A percentile compares a stretch with the other conserved stretches of the same genome.
Conservation (phyloP, 1,139 yeast genomes). For the Kodamaea plutei region DNA sequence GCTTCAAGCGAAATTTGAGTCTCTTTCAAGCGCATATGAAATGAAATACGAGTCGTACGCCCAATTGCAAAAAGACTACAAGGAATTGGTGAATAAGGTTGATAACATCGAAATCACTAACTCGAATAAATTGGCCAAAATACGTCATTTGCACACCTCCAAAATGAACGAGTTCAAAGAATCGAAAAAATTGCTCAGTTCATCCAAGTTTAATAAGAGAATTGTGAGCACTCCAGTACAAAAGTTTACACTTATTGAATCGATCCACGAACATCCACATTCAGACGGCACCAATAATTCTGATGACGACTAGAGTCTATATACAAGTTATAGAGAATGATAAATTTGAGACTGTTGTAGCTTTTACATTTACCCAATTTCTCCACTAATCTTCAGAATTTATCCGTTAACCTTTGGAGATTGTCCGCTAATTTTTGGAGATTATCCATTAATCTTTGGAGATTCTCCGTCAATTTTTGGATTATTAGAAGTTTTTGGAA, state of each 20-base stretch:
- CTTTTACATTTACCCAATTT: too few species aligned
- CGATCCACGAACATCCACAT: conserved; percentile 9
- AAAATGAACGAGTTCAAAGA: conserved; percentile 21
- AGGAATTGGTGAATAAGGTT: conserved; percentile 16
- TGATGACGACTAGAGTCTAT: conserved; percentile 19
- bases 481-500: too few species aligned
- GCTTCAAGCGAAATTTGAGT: conserved; percentile 19
- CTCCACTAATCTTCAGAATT: too few species aligned
- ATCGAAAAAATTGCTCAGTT: conserved; percentile 3
- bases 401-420: too few species aligned
- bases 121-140: conserved; percentile 17
- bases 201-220: conserved; percentile 17
- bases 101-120: conserved; percentile 8
- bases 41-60: conserved; percentile 24
- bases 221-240: conserved; percentile 30
- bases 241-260: conserved; percentile 3
- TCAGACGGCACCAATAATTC: conserved; percentile 25
- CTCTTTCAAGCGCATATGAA: conserved; percentile 22
- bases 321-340: too few species aligned
- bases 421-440: too few species aligned
- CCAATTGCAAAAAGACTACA: conserved; percentile 23
- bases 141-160: conserved; percentile 28
- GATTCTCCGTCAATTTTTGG: too few species aligned
- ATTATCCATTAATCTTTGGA: too few species aligned
- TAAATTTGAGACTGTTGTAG: too few species aligned